Evolutionary conservation across 768 basidiomycete genomes (phyloP).

Genomic region (Antrodiella citrinella): DNA sequence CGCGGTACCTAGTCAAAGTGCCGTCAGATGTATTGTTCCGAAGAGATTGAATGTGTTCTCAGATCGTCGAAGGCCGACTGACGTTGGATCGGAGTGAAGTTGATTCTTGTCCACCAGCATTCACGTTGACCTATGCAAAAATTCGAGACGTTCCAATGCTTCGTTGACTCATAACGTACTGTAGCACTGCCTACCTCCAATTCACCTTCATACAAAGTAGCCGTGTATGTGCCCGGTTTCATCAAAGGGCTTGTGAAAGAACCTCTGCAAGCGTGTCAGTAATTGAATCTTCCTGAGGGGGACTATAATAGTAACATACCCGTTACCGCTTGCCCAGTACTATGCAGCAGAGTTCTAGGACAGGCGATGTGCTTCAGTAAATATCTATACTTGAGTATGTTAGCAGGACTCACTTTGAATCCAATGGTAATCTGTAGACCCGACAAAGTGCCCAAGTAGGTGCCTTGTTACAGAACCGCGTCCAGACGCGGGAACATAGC

Average conservation of each 20-base stretch:
- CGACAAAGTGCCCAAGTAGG: constrained; percentile 35
- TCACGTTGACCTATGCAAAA: constrained; percentile 28
- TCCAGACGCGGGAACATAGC: constrained; percentile 35
- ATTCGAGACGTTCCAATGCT: neutral
- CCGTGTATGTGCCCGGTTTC: constrained; percentile 43
- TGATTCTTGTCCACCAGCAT: constrained; percentile 30
- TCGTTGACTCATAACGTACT: too few relatives aligned
- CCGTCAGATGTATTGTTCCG: neutral
- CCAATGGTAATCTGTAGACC: constrained; percentile 32
- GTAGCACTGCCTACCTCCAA: constrained; percentile 34
- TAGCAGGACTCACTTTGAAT: constrained; percentile 30
- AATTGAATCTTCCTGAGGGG: neutral
- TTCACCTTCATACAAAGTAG: constrained; percentile 38
- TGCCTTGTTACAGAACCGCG: constrained; percentile 38
- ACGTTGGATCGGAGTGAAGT: constrained; percentile 25
- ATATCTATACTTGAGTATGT: too few relatives aligned
- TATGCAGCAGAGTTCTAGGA: constrained; percentile 34
- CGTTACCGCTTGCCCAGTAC: constrained; percentile 36
- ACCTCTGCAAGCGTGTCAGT: constrained; percentile 15
- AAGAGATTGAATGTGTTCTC: constrained; percentile 20
- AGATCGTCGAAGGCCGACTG: constrained; percentile 30
- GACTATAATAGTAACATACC: constrained; percentile 21
- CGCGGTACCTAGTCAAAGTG: constrained; percentile 26
- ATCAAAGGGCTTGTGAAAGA: constrained; percentile 35
- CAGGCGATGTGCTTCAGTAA: too few relatives aligned